These are phyloP conservation scores for Dentipellis sp. DNA, from an alignment of 768 basidiomycete genomes.

Conservation along the genomic window DNA sequence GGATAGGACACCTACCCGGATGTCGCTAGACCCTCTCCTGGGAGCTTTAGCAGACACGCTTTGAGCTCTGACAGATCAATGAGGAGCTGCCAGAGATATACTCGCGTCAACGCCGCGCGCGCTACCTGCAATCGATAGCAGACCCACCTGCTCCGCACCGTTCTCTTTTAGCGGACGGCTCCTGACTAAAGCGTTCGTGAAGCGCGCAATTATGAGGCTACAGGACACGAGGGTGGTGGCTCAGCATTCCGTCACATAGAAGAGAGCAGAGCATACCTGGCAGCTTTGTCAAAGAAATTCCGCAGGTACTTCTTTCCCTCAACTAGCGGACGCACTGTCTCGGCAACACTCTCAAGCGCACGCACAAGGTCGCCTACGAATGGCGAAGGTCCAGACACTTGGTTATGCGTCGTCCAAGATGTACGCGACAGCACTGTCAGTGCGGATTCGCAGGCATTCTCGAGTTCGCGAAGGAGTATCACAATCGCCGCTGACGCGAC, in stretches of 20 bases:
- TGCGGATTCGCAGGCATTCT: constrained; percentile 70
- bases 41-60: constrained; percentile 71
- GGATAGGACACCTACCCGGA: constrained; percentile 33
- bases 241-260: not conserved
- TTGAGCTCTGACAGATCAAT: constrained; percentile 89
- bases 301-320: constrained; percentile 94
- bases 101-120: not conserved
- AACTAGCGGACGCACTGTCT: constrained; percentile 67
- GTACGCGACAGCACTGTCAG: constrained; percentile 70
- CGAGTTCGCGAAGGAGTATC: constrained; percentile 76
- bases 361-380: constrained; percentile 74
- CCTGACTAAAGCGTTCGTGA: constrained; percentile 83
- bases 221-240: not conserved
- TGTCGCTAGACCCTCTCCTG: constrained; percentile 56
- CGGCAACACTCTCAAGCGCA: constrained; percentile 67
- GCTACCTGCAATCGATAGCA: constrained; percentile 7
- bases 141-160: constrained; percentile 91
- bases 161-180: constrained; percentile 88
- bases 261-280: constrained; percentile 47
- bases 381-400: constrained; percentile 80
- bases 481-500: constrained; percentile 80
- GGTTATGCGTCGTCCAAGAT: constrained; percentile 69
- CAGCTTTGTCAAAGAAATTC: constrained; percentile 90
- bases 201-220: constrained; percentile 77
- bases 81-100: constrained; percentile 45